phyloP scores from a whole-genome alignment of 2,329 filamentous ascomycete genomes.

The Arthrocladium fulminans region DNA sequence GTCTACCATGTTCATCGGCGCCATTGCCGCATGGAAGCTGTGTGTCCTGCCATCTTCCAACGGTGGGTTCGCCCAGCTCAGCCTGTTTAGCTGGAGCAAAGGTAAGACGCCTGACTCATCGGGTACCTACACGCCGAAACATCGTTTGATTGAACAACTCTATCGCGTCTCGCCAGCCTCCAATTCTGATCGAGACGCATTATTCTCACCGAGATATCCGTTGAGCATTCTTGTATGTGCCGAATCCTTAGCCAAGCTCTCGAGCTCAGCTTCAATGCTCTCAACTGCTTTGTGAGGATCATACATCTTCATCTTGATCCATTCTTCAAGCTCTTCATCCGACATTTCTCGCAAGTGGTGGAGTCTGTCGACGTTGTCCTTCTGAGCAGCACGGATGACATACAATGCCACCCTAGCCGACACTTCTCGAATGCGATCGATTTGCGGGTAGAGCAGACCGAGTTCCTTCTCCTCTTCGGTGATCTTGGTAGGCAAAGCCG shows the following conservation, averaged over 20 bases:
- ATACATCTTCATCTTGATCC: constrained; percentile 43
- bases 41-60: no score
- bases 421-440: constrained; percentile 85
- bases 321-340: constrained; percentile 37
- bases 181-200: no score
- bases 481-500: constrained; percentile 67
- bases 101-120: no score
- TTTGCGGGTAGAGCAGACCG: constrained; percentile 82
- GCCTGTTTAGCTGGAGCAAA: no score
- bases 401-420: constrained; percentile 77
- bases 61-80: no score
- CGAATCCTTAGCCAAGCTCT: constrained; percentile 6
- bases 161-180: no score
- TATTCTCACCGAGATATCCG: no score
- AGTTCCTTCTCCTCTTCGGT: constrained; percentile 71
- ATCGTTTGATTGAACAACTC: no score
- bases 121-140: no score
- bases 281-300: constrained; percentile 40
- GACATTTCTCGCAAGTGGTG: constrained; percentile 35
- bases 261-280: constrained; percentile 39
- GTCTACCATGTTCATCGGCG: no score
- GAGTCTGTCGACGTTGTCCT: constrained; percentile 59
- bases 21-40: no score
- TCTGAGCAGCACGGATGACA: constrained; percentile 85
- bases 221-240: constrained; percentile 9